Evolutionary conservation across 306 rosid genomes (phyloP).

Genomic region (Sechiopsis laciniata): DNA sequence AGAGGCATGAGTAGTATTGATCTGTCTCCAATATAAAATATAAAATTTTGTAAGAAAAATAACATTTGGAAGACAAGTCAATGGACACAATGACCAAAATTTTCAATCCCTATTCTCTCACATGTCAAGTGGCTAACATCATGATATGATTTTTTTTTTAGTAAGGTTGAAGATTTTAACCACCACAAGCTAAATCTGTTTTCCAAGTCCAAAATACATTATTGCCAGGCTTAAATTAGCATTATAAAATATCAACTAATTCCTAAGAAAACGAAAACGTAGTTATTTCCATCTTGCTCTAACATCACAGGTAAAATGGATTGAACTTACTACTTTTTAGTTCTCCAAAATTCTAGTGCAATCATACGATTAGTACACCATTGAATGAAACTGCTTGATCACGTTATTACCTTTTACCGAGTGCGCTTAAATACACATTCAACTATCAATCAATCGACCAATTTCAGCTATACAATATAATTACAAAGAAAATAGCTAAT

Average conservation of each 20-base stretch:
- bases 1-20: constrained; percentile 3
- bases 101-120: neutral
- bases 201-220: too few relatives aligned
- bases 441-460: neutral
- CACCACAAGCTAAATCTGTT: too few relatives aligned
- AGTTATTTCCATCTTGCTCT: too few relatives aligned
- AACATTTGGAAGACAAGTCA: constrained; percentile 1
- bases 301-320: neutral
- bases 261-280: neutral
- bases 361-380: too few relatives aligned
- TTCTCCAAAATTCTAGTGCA: too few relatives aligned
- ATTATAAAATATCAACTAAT: neutral
- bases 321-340: too few relatives aligned
- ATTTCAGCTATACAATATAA: neutral
- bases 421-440: too few relatives aligned
- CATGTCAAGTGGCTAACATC: neutral
- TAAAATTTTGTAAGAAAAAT: neutral
- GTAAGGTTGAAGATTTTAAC: too few relatives aligned
- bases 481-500: neutral
- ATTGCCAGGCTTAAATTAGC: too few relatives aligned
- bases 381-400: too few relatives aligned
- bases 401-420: too few relatives aligned
- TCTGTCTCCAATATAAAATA: neutral
- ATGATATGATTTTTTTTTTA: too few relatives aligned
- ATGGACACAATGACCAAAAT: neutral